A percentile compares a stretch with the other conserved stretches of the same genome.
phyloP scores from a whole-genome alignment of 2,329 filamentous ascomycete genomes.

The Fusarium sp. region DNA sequence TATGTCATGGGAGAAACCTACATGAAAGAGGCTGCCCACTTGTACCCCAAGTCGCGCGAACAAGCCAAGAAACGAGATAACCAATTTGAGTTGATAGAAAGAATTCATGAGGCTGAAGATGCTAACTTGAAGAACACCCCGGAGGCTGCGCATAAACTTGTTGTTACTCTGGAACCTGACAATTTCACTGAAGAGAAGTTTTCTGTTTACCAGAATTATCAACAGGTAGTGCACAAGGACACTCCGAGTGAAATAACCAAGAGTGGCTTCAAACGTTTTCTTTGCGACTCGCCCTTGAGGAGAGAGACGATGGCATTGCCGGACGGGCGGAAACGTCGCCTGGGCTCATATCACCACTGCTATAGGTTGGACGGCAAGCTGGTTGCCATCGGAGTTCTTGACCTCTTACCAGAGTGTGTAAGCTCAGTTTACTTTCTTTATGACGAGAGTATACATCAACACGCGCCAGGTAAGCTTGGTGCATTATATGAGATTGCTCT shows the following conservation, averaged over 20 bases:
- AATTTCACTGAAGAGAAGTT: constrained; percentile 83
- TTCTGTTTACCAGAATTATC: constrained; percentile 79
- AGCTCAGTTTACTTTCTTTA: constrained; percentile 89
- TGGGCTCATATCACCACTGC: constrained; percentile 86
- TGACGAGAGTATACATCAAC: constrained; percentile 77
- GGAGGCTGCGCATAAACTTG: constrained; percentile 75
- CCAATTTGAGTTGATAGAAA: constrained; percentile 74
- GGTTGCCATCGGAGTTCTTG: constrained; percentile 81
- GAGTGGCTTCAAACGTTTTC: constrained; percentile 76
- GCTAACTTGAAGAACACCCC: constrained; percentile 67
- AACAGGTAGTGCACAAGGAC: constrained; percentile 79
- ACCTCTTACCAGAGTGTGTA: constrained; percentile 81
- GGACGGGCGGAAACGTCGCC: constrained; percentile 65
- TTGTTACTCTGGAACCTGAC: constrained; percentile 78
- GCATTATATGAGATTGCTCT: constrained; percentile 80
- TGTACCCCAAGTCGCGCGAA: constrained; percentile 76
- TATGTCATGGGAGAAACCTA: constrained; percentile 78
- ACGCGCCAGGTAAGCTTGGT: constrained; percentile 80
- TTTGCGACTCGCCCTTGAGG: constrained; percentile 77
- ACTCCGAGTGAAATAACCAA: constrained; percentile 68
- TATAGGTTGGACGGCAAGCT: constrained; percentile 82
- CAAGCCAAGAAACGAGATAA: constrained; percentile 73
- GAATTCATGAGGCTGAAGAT: constrained; percentile 78
- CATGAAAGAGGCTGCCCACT: constrained; percentile 71
- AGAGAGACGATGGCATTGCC: constrained; percentile 58